Conservation (phyloP, 148 eudicot species). For the Amaranthus palmeri region DNA sequence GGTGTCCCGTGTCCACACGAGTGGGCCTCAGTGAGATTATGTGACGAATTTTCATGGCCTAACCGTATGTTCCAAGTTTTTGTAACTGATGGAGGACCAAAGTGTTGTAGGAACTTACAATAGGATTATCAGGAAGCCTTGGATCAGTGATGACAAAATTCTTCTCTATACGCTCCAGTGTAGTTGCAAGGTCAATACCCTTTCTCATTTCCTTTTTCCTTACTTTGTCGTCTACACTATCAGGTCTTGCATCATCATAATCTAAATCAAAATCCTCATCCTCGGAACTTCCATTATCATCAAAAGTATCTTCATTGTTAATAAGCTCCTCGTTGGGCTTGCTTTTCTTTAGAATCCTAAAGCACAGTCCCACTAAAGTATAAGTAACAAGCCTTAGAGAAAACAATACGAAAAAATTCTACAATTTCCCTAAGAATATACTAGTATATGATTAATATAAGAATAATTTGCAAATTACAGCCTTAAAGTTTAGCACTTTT, state of each 20-base stretch:
- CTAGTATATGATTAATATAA: background rate
- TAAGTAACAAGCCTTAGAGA: background rate
- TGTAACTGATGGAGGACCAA: background rate
- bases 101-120: conserved; percentile 47
- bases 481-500: too few relatives aligned
- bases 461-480: too few relatives aligned
- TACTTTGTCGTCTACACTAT: conserved; percentile 86
- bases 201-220: conserved; percentile 93
- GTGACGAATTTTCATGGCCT: too few relatives aligned
- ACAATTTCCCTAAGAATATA: background rate
- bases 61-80: background rate
- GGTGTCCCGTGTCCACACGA: too few relatives aligned
- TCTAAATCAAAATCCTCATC: conserved; percentile 35
- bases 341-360: conserved; percentile 72
- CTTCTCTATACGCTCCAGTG: conserved; percentile 98
- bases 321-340: conserved; percentile 43
- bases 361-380: conserved; percentile 10
- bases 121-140: conserved; percentile 97
- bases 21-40: too few relatives aligned
- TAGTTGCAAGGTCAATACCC: conserved; percentile 99
- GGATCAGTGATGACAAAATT: conserved; percentile 99
- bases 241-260: conserved; percentile 56
- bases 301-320: conserved; percentile 26
- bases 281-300: conserved; percentile 26
- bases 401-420: background rate